Conservation (phyloP, 257 asterid species). For the Forsythia suspensa region DNA sequence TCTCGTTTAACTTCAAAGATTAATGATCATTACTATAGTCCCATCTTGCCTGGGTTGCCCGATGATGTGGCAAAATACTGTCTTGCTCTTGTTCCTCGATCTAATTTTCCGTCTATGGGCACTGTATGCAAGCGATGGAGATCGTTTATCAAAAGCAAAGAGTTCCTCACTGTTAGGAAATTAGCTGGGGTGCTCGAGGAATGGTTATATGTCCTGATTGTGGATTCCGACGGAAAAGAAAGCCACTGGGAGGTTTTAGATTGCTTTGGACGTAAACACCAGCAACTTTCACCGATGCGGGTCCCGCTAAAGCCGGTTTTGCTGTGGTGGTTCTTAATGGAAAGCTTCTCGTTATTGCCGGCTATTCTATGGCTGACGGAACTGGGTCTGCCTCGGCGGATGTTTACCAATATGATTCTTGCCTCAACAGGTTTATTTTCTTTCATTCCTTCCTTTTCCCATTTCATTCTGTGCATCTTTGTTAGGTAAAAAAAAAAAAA, state of each 20-base stretch:
- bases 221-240: constrained; percentile 57
- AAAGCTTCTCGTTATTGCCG: constrained; percentile 77
- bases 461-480: background rate
- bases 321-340: constrained; percentile 65
- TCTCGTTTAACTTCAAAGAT: constrained; percentile 29
- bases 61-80: constrained; percentile 82
- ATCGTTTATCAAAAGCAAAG: constrained; percentile 64
- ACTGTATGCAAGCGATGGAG: constrained; percentile 79
- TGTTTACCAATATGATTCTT: constrained; percentile 76
- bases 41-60: constrained; percentile 81
- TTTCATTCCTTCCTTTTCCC: background rate
- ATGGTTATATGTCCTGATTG: constrained; percentile 74
- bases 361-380: constrained; percentile 46
- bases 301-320: constrained; percentile 56
- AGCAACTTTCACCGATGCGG: constrained; percentile 61
- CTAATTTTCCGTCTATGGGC: constrained; percentile 63
- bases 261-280: constrained; percentile 52
- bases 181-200: constrained; percentile 83
- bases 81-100: constrained; percentile 81
- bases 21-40: constrained; percentile 29
- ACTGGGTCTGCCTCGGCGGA: constrained; percentile 52
- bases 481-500: background rate
- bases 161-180: constrained; percentile 59
- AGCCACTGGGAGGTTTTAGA: constrained; percentile 83
- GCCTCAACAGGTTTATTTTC: constrained; percentile 63